Evolutionary conservation across 495 filamentous ascomycete genomes (phyloP).

Genomic region (Apodospora peruviana): DNA sequence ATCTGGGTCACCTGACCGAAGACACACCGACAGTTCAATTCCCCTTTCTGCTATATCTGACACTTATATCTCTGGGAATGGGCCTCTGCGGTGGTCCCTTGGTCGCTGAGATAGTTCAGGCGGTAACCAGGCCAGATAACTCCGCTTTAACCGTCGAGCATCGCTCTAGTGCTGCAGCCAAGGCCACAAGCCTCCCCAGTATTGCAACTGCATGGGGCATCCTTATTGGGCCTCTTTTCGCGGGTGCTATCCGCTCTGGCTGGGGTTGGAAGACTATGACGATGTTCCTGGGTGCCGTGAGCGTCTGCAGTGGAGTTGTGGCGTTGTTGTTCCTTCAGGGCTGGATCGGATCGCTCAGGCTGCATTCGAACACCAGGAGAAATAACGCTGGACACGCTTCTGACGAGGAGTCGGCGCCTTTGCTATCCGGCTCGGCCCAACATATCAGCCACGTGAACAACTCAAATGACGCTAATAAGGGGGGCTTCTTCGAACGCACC

Average conservation of each 20-base stretch:
- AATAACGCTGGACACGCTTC: neutral
- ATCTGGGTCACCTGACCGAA: conserved; percentile 6
- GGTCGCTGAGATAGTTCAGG: conserved; percentile 12
- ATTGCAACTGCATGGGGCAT: conserved; percentile 22
- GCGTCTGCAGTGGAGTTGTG: conserved; percentile 9
- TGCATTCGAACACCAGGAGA: neutral
- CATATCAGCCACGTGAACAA: neutral
- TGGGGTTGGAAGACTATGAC: conserved; percentile 19
- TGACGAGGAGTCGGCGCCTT: conserved; percentile 23
- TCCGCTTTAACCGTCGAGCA: neutral
- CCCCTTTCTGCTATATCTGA: conserved; percentile 13
- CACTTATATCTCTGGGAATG: conserved; percentile 15
- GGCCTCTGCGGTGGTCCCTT: conserved; percentile 22
- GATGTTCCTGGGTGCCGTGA: conserved; percentile 10
- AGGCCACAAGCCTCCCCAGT: conserved; percentile 14
- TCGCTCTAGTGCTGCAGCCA: conserved; percentile 6
- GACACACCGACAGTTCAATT: neutral
- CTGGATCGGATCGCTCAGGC: conserved; percentile 13
- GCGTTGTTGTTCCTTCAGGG: conserved; percentile 22
- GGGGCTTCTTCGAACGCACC: neutral
- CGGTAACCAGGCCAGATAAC: neutral
- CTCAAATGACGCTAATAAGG: neutral
- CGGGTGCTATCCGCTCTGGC: conserved; percentile 12
- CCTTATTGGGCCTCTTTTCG: conserved; percentile 22
- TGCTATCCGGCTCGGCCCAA: conserved; percentile 7